Evolutionary conservation across 2,329 filamentous ascomycete species (phyloP).

Genomic region (Alternaria sp.): DNA sequence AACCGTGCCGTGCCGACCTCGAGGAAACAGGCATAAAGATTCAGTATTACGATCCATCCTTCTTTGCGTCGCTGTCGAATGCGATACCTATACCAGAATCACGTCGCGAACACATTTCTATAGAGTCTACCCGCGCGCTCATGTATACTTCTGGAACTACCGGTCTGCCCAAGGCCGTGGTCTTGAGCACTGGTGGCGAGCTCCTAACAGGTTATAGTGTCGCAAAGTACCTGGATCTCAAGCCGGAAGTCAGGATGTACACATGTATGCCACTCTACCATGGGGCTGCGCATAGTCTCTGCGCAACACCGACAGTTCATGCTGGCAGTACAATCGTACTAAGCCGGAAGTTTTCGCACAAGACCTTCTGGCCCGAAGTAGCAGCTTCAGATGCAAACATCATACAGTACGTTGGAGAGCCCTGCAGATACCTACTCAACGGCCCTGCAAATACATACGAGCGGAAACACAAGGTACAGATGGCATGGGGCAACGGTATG

Average conservation of each 20-base stretch:
- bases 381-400: conserved; percentile 41
- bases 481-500: conserved; percentile 55
- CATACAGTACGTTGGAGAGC: conserved; percentile 52
- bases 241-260: conserved; percentile 43
- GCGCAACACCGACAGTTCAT: conserved; percentile 41
- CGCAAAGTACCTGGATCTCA: conserved; percentile 41
- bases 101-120: conserved; percentile 31
- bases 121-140: conserved; percentile 42
- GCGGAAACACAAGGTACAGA: conserved; percentile 42
- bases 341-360: conserved; percentile 47
- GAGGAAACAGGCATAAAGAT: conserved; percentile 36
- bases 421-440: conserved; percentile 50
- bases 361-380: conserved; percentile 52
- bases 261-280: conserved; percentile 53
- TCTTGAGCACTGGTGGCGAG: conserved; percentile 40
- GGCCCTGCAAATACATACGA: conserved; percentile 45
- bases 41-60: conserved; percentile 42
- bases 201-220: conserved; percentile 35
- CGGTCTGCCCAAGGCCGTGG: conserved; percentile 48
- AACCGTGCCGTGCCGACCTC: conserved; percentile 38
- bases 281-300: conserved; percentile 45
- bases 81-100: conserved; percentile 35
- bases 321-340: conserved; percentile 46
- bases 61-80: conserved; percentile 36
- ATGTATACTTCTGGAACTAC: conserved; percentile 52